Evolutionary conservation across 2,329 filamentous ascomycete genomes (phyloP), one percentile per base, ranked within the genome.

Genomic region (Tolypocladium capitatum): DNA sequence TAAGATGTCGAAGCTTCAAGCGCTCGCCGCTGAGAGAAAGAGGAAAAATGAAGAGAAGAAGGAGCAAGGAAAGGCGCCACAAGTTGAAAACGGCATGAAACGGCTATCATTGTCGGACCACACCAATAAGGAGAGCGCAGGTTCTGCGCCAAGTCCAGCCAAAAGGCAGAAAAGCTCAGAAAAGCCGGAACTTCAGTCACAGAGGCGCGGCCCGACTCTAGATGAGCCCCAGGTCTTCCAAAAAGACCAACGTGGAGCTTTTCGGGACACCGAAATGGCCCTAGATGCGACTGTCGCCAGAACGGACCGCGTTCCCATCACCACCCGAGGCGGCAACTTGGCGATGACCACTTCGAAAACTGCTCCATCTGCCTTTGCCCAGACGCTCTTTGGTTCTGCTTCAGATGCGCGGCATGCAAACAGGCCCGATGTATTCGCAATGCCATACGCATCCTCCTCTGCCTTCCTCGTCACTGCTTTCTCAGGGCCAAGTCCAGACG

Each of bases 1-100:
- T 3, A 92, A 90, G 59, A 75, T 86, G 65, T 94, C 91, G 5
- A 98, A 98, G 59, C 72, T 98, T 42, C 91, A 94, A 57, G 88
- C 88, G 43, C 71, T 98, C 38, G 90, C 91, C 46, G 88, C 88
- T 32, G 84, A 86, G 47, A 77, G 89, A 28, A 90, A 89, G 62
- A 90, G 86, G 66, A 94, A 89, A 64, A 81, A 81, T 14, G 81
- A 81, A 30, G 81, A 83, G 35, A 81, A 77, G 56, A 69, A 63
- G 45, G 63, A 58, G 14, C 50, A 58, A 20, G 56, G 57, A 24
- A 59, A 55, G n/a, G 43, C 55, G 4, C 21, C 49, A 4, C 57
- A 56, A n/a, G 45, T 58, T 11, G 57, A 61, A 48, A 56, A 51
- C 28, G 60, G 56, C 18, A 51, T 68, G 8, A 55, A 57, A 42